Conservation (phyloP, 805 yeast species). For the Ogataea ramenticola region DNA sequence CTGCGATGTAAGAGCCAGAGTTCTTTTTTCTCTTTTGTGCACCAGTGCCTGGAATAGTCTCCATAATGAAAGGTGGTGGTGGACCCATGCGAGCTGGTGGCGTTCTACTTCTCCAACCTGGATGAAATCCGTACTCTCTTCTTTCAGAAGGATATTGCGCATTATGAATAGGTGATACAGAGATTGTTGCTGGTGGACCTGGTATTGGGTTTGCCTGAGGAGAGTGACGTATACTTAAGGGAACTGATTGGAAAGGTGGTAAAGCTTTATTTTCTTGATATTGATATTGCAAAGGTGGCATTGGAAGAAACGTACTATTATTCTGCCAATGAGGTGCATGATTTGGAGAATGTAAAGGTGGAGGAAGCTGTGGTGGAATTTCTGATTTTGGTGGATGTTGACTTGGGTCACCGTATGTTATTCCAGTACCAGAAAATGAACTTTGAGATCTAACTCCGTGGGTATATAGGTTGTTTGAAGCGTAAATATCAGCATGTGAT, state of each 20-base stretch:
- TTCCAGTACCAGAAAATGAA: background rate
- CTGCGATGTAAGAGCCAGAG: conserved; percentile 16
- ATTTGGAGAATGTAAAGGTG: no score
- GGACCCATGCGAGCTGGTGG: background rate
- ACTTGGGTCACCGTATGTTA: no score
- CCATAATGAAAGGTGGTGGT: background rate
- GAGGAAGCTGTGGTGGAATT: background rate
- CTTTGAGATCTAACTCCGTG: background rate
- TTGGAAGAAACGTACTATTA: background rate
- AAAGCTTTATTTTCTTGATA: background rate
- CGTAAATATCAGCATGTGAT: background rate
- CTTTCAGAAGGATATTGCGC: background rate
- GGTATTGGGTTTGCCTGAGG: no score
- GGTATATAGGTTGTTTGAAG: background rate
- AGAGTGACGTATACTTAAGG: no score
- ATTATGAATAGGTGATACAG: background rate
- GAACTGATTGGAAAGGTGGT: background rate
- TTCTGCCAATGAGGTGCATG: background rate
- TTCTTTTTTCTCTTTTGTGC: conserved; percentile 3
- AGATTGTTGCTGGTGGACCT: no score
- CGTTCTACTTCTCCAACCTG: background rate
- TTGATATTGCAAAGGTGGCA: background rate
- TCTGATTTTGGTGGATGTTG: no score
- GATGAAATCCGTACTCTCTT: background rate
- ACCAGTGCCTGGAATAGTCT: background rate